These are phyloP conservation scores for Neopestalotiopsis clavispora DNA, from an alignment of 2,329 filamentous ascomycete species.

Conservation along the genomic window DNA sequence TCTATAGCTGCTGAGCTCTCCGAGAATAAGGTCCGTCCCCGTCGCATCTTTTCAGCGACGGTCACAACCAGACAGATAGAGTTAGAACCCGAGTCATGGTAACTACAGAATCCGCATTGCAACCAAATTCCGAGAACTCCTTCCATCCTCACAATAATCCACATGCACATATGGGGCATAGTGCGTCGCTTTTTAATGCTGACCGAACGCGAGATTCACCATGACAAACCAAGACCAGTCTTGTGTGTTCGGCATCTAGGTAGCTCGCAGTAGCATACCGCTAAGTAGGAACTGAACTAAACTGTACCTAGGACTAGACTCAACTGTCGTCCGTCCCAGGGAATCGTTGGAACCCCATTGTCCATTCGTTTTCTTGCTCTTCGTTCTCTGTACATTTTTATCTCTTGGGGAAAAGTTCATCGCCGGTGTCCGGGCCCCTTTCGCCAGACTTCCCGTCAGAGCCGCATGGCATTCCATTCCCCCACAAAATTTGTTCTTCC, in stretches of 20 bases:
- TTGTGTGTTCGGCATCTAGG: background rate
- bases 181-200: background rate
- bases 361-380: background rate
- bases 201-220: background rate
- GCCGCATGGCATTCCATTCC: background rate
- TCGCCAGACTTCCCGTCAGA: conserved; percentile 16
- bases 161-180: background rate
- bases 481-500: background rate
- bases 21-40: background rate
- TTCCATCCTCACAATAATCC: background rate
- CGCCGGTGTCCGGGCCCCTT: conserved; percentile 21
- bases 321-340: background rate
- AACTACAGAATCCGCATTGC: background rate
- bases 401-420: conserved; percentile 6
- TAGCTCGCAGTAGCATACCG: background rate
- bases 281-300: background rate
- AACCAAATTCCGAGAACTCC: background rate
- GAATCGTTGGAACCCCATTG: conserved; percentile 7
- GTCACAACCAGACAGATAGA: background rate
- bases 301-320: conserved; percentile 1
- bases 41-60: background rate
- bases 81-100: background rate
- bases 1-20: background rate
- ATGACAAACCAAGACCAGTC: background rate
- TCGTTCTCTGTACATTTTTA: background rate